Conservation (phyloP, 352 stramenopile species). For the Pythium dissimile region DNA sequence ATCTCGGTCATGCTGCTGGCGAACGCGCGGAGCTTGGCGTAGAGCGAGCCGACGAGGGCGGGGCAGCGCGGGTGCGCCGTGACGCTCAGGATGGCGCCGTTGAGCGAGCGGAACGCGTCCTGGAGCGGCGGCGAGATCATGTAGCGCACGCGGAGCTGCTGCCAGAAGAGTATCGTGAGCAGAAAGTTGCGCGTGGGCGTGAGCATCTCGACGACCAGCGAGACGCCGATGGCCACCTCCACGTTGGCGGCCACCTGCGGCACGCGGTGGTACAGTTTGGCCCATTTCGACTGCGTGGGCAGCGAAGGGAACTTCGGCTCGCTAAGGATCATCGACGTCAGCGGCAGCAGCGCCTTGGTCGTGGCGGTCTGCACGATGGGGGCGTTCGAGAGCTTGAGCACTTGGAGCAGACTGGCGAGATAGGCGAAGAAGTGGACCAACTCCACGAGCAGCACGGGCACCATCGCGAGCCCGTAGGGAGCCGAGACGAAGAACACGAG, state of each 20-base stretch:
- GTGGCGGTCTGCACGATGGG: slow-evolving; percentile 42
- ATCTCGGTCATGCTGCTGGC: slow-evolving; percentile 66
- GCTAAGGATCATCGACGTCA: slow-evolving; percentile 56
- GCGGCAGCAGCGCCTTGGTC: slow-evolving; percentile 47
- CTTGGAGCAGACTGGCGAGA: slow-evolving; percentile 48
- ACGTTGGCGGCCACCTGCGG: slow-evolving; percentile 73
- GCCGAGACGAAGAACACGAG: slow-evolving; percentile 82
- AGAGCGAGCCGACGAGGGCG: slow-evolving; percentile 40
- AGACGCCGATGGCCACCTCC: slow-evolving; percentile 80
- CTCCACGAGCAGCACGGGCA: slow-evolving; percentile 79
- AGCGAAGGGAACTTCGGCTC: slow-evolving; percentile 57
- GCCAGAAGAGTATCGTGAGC: slow-evolving; percentile 86
- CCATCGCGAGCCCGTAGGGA: slow-evolving; percentile 70
- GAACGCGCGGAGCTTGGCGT: slow-evolving; percentile 72
- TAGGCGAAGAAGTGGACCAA: slow-evolving; percentile 76
- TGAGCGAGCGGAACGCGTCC: slow-evolving; percentile 72
- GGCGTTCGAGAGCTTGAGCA: slow-evolving; percentile 41
- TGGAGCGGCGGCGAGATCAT: slow-evolving; percentile 88
- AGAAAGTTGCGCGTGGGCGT: slow-evolving; percentile 83
- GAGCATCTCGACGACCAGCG: slow-evolving; percentile 80
- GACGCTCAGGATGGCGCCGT: slow-evolving; percentile 53
- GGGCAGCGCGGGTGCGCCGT: slow-evolving; percentile 72
- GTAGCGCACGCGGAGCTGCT: slow-evolving; percentile 88
- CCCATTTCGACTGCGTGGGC: slow-evolving; percentile 65
- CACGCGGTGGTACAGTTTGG: slow-evolving; percentile 76